Evolutionary conservation across 1,139 yeast species (phyloP), one percentile per base, ranked within the genome.

Genomic region (Candida sp.): DNA sequence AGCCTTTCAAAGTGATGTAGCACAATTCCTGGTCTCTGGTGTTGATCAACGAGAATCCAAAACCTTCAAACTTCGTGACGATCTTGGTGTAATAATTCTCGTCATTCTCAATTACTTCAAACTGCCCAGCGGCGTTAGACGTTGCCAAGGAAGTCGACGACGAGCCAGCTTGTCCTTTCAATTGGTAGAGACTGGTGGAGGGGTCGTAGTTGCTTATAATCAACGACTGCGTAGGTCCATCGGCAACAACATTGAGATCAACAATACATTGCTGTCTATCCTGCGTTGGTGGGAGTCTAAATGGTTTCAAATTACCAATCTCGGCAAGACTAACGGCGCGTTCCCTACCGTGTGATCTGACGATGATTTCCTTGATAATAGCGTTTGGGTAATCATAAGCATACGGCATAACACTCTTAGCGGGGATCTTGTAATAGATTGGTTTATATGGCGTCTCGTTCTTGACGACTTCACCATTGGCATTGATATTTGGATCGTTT

Each of bases 301-400:
- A 90, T 1, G 98, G 98, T 53, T 86, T 86, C 55, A 92, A 75
- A 55, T 87, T 88, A 27, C 99, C 99, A 60, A 96, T 92, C 65
- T 94, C 99, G 0, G 96, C 96, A 46, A 96, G 70, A 62, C 91
- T 96, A 23, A 96, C 80, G 35, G 85, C 83, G 54, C 98, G 78
- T 63, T 90, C 94, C 39, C 87, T 78, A 1, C 90, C 90, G 50
- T 86, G 88, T 7, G 86, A 74, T 54, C 93, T 77, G 30, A 96
- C 72, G 3, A 91, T 79, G 34, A 96, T 70, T 62, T 93, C 97
- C 66, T 92, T 93, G 43, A 88, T 81, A 9, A 84, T 75, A 0
- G 97, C 98, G 50, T 96, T 91, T 0, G 99, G 99, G 69, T 84
- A 94, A 66, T 96, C 99, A 91, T 97, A 96, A 0, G 99, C 92